Evolutionary conservation across 768 basidiomycete genomes (phyloP), one percentile per base, ranked within the genome.

Genomic region (Floccularia luteovirens): DNA sequence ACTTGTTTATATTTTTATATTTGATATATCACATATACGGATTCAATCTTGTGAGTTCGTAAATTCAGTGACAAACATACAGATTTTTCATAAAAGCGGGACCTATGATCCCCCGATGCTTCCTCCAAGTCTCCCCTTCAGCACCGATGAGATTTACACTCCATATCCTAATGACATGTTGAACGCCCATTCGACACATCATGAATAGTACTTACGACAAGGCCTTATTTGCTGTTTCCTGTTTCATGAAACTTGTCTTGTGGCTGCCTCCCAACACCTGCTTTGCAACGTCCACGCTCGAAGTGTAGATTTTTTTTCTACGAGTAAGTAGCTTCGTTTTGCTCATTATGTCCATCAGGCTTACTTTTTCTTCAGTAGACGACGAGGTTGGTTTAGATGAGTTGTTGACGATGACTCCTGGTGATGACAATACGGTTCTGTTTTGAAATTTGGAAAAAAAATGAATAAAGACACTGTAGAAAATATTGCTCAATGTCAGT

Each of bases 131-230:
- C 4, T 61, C 57, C 5, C 53, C 60, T 22, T 60, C 61, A 0
- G 53, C 43, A 11, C 58, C 55, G 8, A 62, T 51, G 24, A 66
- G 50, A 39, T 59, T 66, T 39, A 49, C 50, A 10, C 65, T 65
- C 49, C 59, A 64, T 16, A 63, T 39, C 7, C 54, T 54, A 24
- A 30, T 14, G 14, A 4, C 10, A 11, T n/a, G n/a, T n/a, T n/a
- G n/a, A n/a, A n/a, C n/a, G n/a, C n/a, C n/a, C n/a, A 11, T 28
- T 24, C 21, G 16, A 16, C 16, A 4, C 25, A 25, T 10, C 13
- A 20, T 30, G 8, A 27, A 25, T 3, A 14, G 13, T 31, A 13
- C 53, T 7, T 41, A 54, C 53, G 49, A 36, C 8, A 54, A 31
- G 4, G 45, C 49, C 19, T 24, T 20, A 11, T 45, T 50, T 13